These are phyloP conservation scores for Eimeria acervulina DNA, from an alignment of 169 alveolate genomes.

Conservation along the genomic window DNA sequence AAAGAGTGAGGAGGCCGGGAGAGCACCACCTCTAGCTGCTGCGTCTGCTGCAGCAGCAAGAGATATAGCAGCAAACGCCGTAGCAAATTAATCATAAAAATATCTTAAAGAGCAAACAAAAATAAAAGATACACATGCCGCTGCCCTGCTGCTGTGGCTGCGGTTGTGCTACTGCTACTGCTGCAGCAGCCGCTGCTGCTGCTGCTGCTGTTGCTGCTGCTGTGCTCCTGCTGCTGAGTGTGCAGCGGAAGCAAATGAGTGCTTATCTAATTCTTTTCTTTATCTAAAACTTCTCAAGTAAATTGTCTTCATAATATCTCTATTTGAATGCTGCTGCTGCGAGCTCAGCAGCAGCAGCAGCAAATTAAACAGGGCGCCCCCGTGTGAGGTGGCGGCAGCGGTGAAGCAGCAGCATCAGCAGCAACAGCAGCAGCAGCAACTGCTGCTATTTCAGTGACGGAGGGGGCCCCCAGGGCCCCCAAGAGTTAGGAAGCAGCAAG, in stretches of 20 bases:
- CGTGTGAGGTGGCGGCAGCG: not conserved
- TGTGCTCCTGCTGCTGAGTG: constrained; percentile 3
- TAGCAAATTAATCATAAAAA: not conserved
- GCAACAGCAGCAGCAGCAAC: constrained; percentile 18
- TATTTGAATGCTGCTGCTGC: not conserved
- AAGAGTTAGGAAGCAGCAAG: not conserved
- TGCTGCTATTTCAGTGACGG: constrained; percentile 18
- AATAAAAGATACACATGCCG: not conserved
- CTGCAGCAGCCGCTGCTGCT: constrained; percentile 1
- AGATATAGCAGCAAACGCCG: not conserved
- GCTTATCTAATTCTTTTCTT: not conserved
- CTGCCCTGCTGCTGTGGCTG: not conserved
- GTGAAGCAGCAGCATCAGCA: not conserved
- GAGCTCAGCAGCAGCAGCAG: not conserved
- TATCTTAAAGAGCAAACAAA: not conserved
- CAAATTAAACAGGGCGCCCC: not conserved
- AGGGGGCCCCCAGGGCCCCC: constrained; percentile 15
- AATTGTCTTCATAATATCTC: not conserved
- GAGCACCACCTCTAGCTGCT: not conserved
- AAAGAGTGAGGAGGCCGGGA: not conserved
- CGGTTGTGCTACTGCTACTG: not conserved
- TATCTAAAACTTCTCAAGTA: not conserved
- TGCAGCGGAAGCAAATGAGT: not conserved
- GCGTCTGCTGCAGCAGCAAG: not conserved
- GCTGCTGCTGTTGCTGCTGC: constrained; percentile 5